Conservation (phyloP, 2,329 filamentous ascomycete species). For the Hortaea werneckii region DNA sequence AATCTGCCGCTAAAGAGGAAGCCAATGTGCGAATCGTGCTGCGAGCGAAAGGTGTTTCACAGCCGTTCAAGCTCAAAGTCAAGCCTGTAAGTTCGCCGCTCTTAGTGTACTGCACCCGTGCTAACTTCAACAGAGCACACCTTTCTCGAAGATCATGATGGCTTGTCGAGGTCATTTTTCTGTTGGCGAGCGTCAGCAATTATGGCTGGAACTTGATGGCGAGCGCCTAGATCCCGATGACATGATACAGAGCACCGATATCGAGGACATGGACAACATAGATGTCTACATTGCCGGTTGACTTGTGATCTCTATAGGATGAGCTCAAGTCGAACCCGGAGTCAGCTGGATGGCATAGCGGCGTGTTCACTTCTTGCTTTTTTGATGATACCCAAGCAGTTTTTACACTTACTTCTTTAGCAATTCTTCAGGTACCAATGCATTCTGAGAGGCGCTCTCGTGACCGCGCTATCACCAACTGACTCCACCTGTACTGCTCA, state of each 20-base stretch:
- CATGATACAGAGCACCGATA: conserved; percentile 56
- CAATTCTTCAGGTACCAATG: conserved; percentile 2
- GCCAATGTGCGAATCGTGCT: conserved; percentile 38
- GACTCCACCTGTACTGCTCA: background rate
- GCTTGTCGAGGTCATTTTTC: conserved; percentile 46
- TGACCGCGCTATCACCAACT: background rate
- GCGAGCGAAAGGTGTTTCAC: conserved; percentile 40
- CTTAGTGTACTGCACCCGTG: background rate
- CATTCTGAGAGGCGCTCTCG: background rate
- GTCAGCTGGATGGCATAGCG: background rate
- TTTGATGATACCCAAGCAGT: conserved; percentile 1
- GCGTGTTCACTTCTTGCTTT: background rate
- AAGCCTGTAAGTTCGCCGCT: conserved; percentile 31
- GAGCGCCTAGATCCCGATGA: conserved; percentile 53
- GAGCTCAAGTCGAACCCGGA: too few relatives aligned
- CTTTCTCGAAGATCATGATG: conserved; percentile 51
- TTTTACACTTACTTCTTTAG: background rate
- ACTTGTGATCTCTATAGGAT: conserved; percentile 18
- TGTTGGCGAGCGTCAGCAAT: conserved; percentile 41
- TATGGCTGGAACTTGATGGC: conserved; percentile 66
- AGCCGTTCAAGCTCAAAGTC: conserved; percentile 41
- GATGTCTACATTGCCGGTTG: conserved; percentile 55
- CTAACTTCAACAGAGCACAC: conserved; percentile 39
- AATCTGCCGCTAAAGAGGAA: conserved; percentile 15
- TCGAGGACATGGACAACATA: conserved; percentile 64